Evolutionary conservation across 345 rosid species (phyloP).

Genomic region (Mercurialis annua): DNA sequence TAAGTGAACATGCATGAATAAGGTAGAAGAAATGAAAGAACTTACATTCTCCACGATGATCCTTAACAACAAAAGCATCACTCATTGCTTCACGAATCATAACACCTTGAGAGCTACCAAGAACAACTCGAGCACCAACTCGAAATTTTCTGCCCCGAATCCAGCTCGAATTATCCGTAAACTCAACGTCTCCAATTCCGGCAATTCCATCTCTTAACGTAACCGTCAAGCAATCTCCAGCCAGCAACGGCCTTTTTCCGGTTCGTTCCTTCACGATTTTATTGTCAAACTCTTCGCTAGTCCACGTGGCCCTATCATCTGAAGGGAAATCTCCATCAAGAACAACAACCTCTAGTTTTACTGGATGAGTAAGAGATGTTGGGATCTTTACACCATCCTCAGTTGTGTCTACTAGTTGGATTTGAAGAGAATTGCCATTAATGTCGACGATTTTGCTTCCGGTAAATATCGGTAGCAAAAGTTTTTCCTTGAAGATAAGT

Average conservation of each 20-base stretch:
- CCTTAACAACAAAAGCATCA: constrained; percentile 73
- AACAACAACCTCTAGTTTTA: constrained; percentile 68
- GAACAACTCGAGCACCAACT: constrained; percentile 62
- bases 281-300: constrained; percentile 50
- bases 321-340: constrained; percentile 77
- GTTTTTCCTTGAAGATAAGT: constrained; percentile 32
- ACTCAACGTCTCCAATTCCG: constrained; percentile 54
- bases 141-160: constrained; percentile 73
- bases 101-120: constrained; percentile 45
- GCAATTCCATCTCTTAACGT: constrained; percentile 55
- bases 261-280: constrained; percentile 64
- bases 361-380: constrained; percentile 38
- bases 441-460: constrained; percentile 58
- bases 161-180: constrained; percentile 96
- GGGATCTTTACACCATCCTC: constrained; percentile 13
- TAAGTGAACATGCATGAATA: too few species aligned
- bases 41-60: constrained; percentile 98
- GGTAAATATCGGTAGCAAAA: constrained; percentile 51
- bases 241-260: constrained; percentile 83
- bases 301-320: constrained; percentile 46
- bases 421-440: constrained; percentile 47
- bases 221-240: constrained; percentile 59
- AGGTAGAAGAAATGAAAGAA: constrained; percentile 20
- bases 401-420: constrained; percentile 41
- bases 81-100: constrained; percentile 68